Evolutionary conservation across 2,329 filamentous ascomycete species (phyloP), one percentile per base, ranked within the genome.

Genomic region (Drechslerella stenobrocha): DNA sequence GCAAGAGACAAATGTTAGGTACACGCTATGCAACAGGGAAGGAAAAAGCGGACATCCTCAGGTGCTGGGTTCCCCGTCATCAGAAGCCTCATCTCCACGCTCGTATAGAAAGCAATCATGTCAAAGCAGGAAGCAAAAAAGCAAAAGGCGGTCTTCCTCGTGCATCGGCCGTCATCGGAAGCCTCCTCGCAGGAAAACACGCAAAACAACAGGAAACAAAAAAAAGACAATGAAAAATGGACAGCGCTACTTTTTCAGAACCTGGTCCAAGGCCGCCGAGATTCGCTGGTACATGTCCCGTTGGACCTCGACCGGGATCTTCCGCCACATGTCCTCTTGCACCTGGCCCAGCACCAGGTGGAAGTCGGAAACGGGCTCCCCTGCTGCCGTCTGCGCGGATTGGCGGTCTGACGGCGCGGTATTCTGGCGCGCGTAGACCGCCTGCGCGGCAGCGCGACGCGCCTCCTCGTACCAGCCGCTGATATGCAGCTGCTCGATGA

Each of bases 251-350:
- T 67, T 60, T 50, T 67, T 67, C 13, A 67, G 34, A 3, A 67
- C 32, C 35, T 60, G 55, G 35, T 67, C 55, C 18, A 67, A 37
- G 20, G 30, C 63, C 28, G 50, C 28, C 23, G 51, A 46, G 11
- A 67, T 67, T 23, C 51, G 50, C 50, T 56, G 63, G 28, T 60
- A 67, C 63, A 67, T 67, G 6, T 67, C 63, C 50, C 55, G 34
- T 26, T 67, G 63, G 8, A 67, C 63, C 22, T 67, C 63, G 34
- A 51, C 50, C 20, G 63, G 63, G 23, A 67, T 56, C 63, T 60
- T 56, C 51, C 42, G 42, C 63, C 63, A 67, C 55, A 55, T 60
- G 44, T 67, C 55, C 22, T 55, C 55, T 15, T 67, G 52, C 11
- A 67, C 63, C 23, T 32, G 24, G 44, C 52, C 22, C 6, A 60